Evolutionary conservation across 768 basidiomycete genomes (phyloP), one percentile per base, ranked within the genome.

Genomic region (Heimioporus sp.): DNA sequence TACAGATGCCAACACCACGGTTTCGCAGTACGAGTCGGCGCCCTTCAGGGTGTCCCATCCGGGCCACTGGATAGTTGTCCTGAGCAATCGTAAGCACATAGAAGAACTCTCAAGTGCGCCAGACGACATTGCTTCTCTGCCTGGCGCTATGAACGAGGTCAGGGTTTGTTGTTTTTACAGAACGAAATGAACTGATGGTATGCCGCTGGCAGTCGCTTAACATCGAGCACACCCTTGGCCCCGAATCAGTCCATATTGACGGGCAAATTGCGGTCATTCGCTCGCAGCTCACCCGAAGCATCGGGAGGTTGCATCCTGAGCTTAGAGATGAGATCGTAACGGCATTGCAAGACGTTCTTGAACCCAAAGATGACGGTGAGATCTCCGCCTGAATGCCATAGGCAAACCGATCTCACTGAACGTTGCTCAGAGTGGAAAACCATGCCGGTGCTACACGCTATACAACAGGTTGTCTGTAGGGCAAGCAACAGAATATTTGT

Each of bases 401-500:
- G 10, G 4, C 20, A 10, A 10, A 6, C 24, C 6, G 28, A 31
- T 15, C 11, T 10, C 24, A 28, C 37, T 8, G 16, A 36, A 9
- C 19, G 12, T 7, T 6, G 6, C 15, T 19, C 11, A 77, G 76
- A 73, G 19, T 80, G 78, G 79, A 59, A 58, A 8, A 51, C 55
- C 2, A 46, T 76, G n/a, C 59, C 62, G 0, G 66, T 57, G 4
- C 30, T 68, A 13, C 56, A 66, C 4, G 61, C 51, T 0, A 53
- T 71, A 16, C 66, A 62, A 51, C 52, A 67, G 31, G 62, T 81
- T n/a, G 64, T 81, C 5, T 67, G 70, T 24, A 71, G 76, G 30
- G 64, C 69, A 3, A 73, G 62, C 46, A 79, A 77, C 53, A 72
- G 81, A 12, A 46, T 75, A 7, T 77, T 81, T 53, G 73, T 81